Conservation (phyloP, 2,329 filamentous ascomycete genomes). For the Didymella keratinophila region DNA sequence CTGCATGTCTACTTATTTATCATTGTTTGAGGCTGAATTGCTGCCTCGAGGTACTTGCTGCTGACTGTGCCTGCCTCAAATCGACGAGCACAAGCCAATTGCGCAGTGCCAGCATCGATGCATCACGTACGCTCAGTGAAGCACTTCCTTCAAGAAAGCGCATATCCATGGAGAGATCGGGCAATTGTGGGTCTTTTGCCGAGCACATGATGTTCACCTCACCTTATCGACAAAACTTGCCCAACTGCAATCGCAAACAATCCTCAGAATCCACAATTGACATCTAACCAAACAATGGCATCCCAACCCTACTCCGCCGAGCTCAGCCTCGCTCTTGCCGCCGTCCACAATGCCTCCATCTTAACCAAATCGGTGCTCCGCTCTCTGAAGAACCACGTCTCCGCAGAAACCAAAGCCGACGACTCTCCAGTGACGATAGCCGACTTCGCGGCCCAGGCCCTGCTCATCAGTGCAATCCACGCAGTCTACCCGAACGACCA, state of each 20-base stretch:
- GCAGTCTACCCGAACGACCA: slow-evolving; percentile 62
- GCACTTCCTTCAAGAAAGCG: neutral
- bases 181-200: slow-evolving; percentile 15
- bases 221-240: slow-evolving; percentile 10
- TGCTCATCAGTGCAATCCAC: slow-evolving; percentile 66
- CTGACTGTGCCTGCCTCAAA: neutral
- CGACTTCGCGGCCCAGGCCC: slow-evolving; percentile 69
- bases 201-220: slow-evolving; percentile 20
- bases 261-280: slow-evolving; percentile 10
- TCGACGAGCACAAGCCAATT: slow-evolving; percentile 2
- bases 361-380: slow-evolving; percentile 65
- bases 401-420: slow-evolving; percentile 65
- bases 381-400: slow-evolving; percentile 55
- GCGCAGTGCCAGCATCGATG: neutral
- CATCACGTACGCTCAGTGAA: slow-evolving; percentile 4
- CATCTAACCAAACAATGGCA: slow-evolving; percentile 7
- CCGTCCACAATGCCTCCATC: slow-evolving; percentile 64
- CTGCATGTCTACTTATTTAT: slow-evolving; percentile 1
- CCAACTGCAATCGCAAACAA: slow-evolving; percentile 9
- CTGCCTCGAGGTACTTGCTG: neutral
- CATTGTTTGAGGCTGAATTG: neutral
- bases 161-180: slow-evolving; percentile 3
- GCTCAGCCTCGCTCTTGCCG: slow-evolving; percentile 44
- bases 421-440: slow-evolving; percentile 68
- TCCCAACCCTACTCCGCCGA: slow-evolving; percentile 36